Evolutionary conservation across 345 rosid genomes (phyloP).

Genomic region (Lepidium didymum): DNA sequence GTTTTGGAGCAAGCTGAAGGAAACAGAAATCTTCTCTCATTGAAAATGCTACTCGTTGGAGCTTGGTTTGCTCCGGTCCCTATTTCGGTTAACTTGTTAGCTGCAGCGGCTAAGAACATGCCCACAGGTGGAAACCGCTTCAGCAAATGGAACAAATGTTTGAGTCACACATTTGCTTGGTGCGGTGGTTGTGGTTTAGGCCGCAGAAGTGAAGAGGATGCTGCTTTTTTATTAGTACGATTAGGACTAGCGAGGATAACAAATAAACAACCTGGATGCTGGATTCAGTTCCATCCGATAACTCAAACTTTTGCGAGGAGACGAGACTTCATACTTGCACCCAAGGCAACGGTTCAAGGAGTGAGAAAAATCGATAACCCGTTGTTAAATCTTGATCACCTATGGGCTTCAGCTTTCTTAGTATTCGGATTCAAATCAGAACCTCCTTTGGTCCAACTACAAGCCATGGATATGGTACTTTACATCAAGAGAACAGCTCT

Average conservation of each 20-base stretch:
- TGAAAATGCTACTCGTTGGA: conserved; percentile 74
- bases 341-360: conserved; percentile 62
- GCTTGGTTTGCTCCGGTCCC: conserved; percentile 91
- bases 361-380: conserved; percentile 50
- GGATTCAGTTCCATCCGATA: conserved; percentile 79
- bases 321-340: conserved; percentile 47
- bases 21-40: conserved; percentile 54
- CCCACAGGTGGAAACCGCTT: conserved; percentile 48
- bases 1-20: conserved; percentile 62
- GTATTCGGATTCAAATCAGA: conserved; percentile 87
- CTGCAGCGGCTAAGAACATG: conserved; percentile 59
- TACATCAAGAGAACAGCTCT: conserved; percentile 78
- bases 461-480: conserved; percentile 65
- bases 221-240: conserved; percentile 59
- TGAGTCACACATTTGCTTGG: conserved; percentile 46
- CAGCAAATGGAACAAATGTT: conserved; percentile 54
- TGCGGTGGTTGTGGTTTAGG: conserved; percentile 66
- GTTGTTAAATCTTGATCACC: conserved; percentile 53
- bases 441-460: conserved; percentile 68
- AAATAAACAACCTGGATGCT: conserved; percentile 52
- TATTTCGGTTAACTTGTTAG: conserved; percentile 48
- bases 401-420: conserved; percentile 89
- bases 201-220: conserved; percentile 70
- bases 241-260: conserved; percentile 64
- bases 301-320: conserved; percentile 58